These are phyloP conservation scores for Colletotrichum eleusines DNA, from an alignment of 2,329 filamentous ascomycete species.

Conservation along the genomic window DNA sequence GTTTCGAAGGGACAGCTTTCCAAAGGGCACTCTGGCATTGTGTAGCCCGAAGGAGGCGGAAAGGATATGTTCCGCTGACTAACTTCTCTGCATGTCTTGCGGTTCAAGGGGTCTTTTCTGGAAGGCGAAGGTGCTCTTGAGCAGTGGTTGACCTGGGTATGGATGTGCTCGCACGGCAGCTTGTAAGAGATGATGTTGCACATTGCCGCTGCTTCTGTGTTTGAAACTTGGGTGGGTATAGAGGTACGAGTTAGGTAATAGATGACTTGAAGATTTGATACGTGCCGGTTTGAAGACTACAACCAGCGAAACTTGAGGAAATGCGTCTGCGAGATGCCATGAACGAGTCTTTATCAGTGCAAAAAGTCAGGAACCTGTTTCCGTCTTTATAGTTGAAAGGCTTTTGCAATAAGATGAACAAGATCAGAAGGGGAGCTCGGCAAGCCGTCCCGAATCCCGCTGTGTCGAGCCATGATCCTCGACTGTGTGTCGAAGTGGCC, in stretches of 20 bases:
- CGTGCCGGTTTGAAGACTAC: neutral
- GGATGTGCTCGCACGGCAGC: slow-evolving; percentile 64
- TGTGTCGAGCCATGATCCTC: slow-evolving; percentile 10
- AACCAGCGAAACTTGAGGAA: neutral
- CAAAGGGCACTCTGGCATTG: slow-evolving; percentile 58
- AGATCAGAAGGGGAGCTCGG: neutral
- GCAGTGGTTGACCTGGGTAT: slow-evolving; percentile 60
- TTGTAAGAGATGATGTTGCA: slow-evolving; percentile 64
- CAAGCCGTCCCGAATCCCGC: no score
- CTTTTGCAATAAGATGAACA: no score
- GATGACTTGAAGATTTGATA: neutral
- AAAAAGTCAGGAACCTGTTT: neutral
- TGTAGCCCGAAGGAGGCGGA: slow-evolving; percentile 60
- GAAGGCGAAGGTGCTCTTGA: slow-evolving; percentile 52
- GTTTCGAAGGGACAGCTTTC: slow-evolving; percentile 62
- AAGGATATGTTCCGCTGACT: slow-evolving; percentile 59
- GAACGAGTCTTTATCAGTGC: no score
- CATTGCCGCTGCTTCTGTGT: slow-evolving; percentile 51
- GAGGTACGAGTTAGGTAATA: neutral
- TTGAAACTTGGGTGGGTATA: neutral
- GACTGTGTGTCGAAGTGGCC: slow-evolving; percentile 3
- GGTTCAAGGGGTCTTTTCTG: slow-evolving; percentile 44
- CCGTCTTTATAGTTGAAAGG: neutral
- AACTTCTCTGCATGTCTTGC: slow-evolving; percentile 57
- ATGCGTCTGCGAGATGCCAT: no score